A percentile compares a stretch with the other conserved stretches of the same genome.
phyloP scores from a whole-genome alignment of 768 basidiomycete genomes.

The Neoboletus subvelutipes region DNA sequence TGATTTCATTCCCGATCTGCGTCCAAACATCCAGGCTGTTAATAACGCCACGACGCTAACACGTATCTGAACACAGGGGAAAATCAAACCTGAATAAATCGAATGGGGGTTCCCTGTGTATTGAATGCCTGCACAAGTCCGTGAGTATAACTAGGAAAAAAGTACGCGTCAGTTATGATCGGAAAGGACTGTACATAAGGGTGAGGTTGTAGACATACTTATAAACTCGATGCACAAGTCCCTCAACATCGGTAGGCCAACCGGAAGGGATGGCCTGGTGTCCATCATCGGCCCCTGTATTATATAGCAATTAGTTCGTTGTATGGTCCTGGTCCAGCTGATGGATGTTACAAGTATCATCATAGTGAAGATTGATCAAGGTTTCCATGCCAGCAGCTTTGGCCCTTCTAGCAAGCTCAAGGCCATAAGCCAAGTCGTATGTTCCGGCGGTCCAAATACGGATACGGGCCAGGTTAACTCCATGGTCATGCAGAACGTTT shows the following conservation, averaged over 20 bases:
- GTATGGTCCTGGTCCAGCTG: neutral
- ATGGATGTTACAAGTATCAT: slow-evolving; percentile 9
- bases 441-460: slow-evolving; percentile 13
- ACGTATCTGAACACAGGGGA: neutral
- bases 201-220: neutral
- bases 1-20: slow-evolving; percentile 16
- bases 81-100: slow-evolving; percentile 11
- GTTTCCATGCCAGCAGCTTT: slow-evolving; percentile 11
- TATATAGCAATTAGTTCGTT: neutral
- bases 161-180: neutral
- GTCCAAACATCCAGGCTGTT: neutral
- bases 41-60: neutral
- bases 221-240: slow-evolving; percentile 5
- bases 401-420: slow-evolving; percentile 13
- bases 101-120: slow-evolving; percentile 9
- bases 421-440: slow-evolving; percentile 11
- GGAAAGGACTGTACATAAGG: too few species aligned
- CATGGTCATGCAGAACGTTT: slow-evolving; percentile 4
- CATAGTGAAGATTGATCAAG: slow-evolving; percentile 12
- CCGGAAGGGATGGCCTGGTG: slow-evolving; percentile 9
- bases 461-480: slow-evolving; percentile 16
- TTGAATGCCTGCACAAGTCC: slow-evolving; percentile 5
- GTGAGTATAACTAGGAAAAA: slow-evolving; percentile 7
- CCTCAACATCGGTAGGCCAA: slow-evolving; percentile 17
- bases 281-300: slow-evolving; percentile 9